Percentiles rank a stretch among this genome's conserved stretches.
Conservation (phyloP, 2,329 filamentous ascomycete species). For the Bertia moriformis region DNA sequence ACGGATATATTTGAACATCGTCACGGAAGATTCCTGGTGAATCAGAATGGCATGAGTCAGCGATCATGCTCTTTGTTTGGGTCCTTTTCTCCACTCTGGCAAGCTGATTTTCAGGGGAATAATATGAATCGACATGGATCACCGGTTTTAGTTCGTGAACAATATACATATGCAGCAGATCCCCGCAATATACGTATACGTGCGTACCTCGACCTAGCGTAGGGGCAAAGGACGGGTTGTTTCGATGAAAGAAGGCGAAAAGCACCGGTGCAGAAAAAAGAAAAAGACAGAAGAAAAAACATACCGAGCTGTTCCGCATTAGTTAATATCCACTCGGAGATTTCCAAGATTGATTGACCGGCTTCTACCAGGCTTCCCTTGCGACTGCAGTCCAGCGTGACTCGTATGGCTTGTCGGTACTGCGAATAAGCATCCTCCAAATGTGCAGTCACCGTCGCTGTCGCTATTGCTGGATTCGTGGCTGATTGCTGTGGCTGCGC, state of each 20-base stretch:
- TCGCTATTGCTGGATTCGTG: no score
- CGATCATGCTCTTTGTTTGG: no score
- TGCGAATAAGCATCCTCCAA: background rate
- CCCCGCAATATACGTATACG: no score
- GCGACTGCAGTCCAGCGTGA: conserved; percentile 39
- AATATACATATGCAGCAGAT: no score
- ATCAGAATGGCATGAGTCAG: background rate
- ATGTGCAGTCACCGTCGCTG: background rate
- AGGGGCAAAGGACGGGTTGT: no score
- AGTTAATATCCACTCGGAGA: conserved; percentile 47
- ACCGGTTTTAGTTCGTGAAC: no score
- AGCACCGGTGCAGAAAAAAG: no score
- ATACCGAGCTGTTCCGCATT: conserved; percentile 49
- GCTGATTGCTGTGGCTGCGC: conserved; percentile 7
- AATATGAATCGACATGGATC: no score
- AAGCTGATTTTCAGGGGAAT: no score
- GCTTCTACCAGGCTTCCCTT: conserved; percentile 41
- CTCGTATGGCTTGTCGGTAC: conserved; percentile 6
- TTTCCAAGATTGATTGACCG: conserved; percentile 34
- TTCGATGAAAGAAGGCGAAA: no score
- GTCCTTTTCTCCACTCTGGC: no score
- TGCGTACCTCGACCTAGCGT: no score
- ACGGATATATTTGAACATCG: conserved; percentile 38
- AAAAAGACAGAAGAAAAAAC: conserved; percentile 9
- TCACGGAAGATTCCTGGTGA: conserved; percentile 51